Percentiles rank a stretch among this genome's conserved stretches.
These are phyloP conservation scores for Neurospora sp. DNA, from an alignment of 495 filamentous ascomycete genomes.

Conservation along the genomic window DNA sequence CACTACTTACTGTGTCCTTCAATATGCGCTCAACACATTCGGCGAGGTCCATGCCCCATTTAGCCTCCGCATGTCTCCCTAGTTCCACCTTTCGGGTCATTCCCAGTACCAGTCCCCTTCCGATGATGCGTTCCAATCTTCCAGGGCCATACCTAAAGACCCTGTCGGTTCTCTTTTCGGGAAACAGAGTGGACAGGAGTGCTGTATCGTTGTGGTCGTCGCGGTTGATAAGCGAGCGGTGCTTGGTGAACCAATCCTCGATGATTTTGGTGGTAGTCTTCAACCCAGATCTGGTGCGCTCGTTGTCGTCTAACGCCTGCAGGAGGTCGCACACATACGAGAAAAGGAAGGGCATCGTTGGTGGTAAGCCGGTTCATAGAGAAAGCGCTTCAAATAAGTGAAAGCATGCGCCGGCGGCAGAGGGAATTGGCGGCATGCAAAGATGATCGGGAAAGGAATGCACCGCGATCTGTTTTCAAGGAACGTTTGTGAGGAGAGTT, in stretches of 20 bases:
- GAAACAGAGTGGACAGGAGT: conserved; percentile 63
- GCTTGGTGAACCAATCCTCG: conserved; percentile 49
- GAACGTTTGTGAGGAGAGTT: background rate
- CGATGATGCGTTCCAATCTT: conserved; percentile 51
- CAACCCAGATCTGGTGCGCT: background rate
- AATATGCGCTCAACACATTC: conserved; percentile 60
- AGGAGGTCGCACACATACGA: conserved; percentile 50
- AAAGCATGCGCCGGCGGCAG: background rate
- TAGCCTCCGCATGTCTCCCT: conserved; percentile 46
- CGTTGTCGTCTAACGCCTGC: conserved; percentile 35
- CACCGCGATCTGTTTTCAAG: background rate
- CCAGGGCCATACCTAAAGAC: conserved; percentile 56
- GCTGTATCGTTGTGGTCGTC: conserved; percentile 44
- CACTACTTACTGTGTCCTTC: conserved; percentile 45
- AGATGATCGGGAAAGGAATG: background rate
- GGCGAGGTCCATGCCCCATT: conserved; percentile 52
- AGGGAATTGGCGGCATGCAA: background rate
- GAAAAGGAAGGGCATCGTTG: conserved; percentile 53
- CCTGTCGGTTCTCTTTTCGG: conserved; percentile 62
- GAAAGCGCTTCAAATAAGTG: background rate
- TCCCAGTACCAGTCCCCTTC: conserved; percentile 52
- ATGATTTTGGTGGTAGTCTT: conserved; percentile 21
- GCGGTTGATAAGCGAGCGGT: conserved; percentile 42
- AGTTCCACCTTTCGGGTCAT: conserved; percentile 49
- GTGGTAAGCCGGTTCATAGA: background rate